phyloP scores from a whole-genome alignment of 495 filamentous ascomycete species.

The Cudoniella acicularis region DNA sequence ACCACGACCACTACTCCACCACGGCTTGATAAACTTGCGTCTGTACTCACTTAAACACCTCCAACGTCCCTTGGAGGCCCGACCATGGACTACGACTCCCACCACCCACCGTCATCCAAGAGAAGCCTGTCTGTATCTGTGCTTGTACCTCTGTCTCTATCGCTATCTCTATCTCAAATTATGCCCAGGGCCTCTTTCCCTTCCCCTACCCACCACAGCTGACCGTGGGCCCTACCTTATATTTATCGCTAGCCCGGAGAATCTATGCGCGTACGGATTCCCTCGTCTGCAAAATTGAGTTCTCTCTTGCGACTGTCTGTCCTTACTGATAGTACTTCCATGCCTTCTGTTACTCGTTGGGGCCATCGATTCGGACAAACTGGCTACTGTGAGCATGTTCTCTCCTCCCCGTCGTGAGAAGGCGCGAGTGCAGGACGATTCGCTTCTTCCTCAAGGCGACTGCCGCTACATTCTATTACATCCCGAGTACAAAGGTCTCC shows the following conservation, averaged over 20 bases:
- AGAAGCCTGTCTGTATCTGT: not conserved
- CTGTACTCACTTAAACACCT: not conserved
- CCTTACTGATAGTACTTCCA: not conserved
- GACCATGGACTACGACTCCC: not conserved
- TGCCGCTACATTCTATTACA: slow-evolving; percentile 53
- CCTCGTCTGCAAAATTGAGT: not conserved
- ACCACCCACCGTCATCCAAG: not conserved
- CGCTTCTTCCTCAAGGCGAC: slow-evolving; percentile 46
- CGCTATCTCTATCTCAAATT: not conserved
- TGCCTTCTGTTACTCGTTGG: slow-evolving; percentile 24
- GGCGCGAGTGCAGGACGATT: slow-evolving; percentile 18
- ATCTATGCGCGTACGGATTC: not conserved
- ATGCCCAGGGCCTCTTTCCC: not conserved
- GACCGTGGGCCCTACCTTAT: not conserved
- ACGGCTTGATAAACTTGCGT: not conserved
- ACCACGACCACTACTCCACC: not conserved
- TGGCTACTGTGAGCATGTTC: slow-evolving; percentile 20
- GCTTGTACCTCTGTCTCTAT: not conserved
- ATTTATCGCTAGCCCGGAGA: not conserved
- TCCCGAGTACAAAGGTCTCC: slow-evolving; percentile 49
- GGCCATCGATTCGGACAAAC: slow-evolving; percentile 19
- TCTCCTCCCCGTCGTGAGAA: slow-evolving; percentile 27
- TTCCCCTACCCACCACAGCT: not conserved
- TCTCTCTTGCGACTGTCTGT: not conserved
- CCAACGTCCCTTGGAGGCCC: not conserved